Base-by-base conservation (phyloP, 495 filamentous ascomycete species). In the Annulohypoxylon maeteangense region DNA sequence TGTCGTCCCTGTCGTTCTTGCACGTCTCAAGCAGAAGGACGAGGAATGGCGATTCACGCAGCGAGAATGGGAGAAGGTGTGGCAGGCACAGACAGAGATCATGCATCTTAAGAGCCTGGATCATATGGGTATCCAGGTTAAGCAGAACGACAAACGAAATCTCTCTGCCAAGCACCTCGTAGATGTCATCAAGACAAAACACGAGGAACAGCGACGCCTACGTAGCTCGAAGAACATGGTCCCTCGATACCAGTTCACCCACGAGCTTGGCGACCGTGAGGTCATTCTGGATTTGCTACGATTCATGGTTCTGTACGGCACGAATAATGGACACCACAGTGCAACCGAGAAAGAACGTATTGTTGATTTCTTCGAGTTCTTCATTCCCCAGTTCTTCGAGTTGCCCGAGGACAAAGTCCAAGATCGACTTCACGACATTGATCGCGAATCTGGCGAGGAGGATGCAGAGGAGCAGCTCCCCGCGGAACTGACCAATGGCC, bases 41-140 rank as follows among this genome's bases (percentile, higher is more conserved):
- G 95, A 98, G 77, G 93, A 97, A 74, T 99, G 96, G 96, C 93
- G 96, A 68, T 92, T 94, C 42, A 92, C 92, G 31, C 93, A 92
- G 86, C 92, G 95, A 23, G 96, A 98, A 76, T 99, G 96, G 96
- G 93, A 98, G 80, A 98, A 98, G 78, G 92, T 98, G 22, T 99
- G 96, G 96, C 93, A 94, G 62, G 90, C 90, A 62, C 95, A 98
- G 79, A 98, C 94, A 45, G 90, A 94, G 68, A 87, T 90, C 67
- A 92, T 94, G 76, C 97, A 97, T 80, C 94, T 94, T 84, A 93
- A 90, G 80, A 97, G 93, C 80, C 87, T 99, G 53, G 96, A 99
- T 68, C 96, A 98, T 74, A 95, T 97, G 84, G 92, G 93, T 11
- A 92, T 97, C 65, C 90, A 90, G 36, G 90, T 90, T 70, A 97